A percentile compares a stretch with the other conserved stretches of the same genome.
These are phyloP conservation scores for Adansonia madagascariensis DNA, from an alignment of 441 rosid species.

Conservation along the genomic window DNA sequence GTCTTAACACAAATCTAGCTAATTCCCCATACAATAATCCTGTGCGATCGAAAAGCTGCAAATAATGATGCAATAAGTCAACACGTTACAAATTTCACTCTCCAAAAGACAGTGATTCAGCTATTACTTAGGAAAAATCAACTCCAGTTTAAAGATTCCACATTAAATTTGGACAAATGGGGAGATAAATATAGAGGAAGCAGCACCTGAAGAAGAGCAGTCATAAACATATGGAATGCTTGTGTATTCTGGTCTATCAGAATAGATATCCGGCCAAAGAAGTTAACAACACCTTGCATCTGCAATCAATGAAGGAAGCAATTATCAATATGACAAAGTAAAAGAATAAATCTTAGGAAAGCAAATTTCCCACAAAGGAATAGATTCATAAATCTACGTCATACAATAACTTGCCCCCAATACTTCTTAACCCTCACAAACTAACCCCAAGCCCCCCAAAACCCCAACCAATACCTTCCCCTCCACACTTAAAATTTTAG, in stretches of 20 bases:
- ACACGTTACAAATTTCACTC: background rate
- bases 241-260: constrained; percentile 95
- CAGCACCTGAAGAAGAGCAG: constrained; percentile 92
- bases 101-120: background rate
- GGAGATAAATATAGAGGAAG: constrained; percentile 25
- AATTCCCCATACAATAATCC: constrained; percentile 89
- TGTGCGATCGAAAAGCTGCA: constrained; percentile 84
- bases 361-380: background rate
- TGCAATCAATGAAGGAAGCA: constrained; percentile 41
- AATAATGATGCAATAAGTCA: constrained; percentile 20
- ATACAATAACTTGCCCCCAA: background rate
- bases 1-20: constrained; percentile 85
- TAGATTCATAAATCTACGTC: background rate
- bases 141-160: background rate
- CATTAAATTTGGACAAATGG: background rate
- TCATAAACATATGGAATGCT: constrained; percentile 94
- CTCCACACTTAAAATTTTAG: background rate
- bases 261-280: constrained; percentile 85
- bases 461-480: background rate
- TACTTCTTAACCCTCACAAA: background rate
- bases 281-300: constrained; percentile 94
- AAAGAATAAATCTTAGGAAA: background rate
- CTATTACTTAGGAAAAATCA: background rate
- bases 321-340: background rate
- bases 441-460: background rate